These are phyloP conservation scores for Sarocladium kiliense DNA, from an alignment of 2,329 filamentous ascomycete species.

Conservation along the genomic window DNA sequence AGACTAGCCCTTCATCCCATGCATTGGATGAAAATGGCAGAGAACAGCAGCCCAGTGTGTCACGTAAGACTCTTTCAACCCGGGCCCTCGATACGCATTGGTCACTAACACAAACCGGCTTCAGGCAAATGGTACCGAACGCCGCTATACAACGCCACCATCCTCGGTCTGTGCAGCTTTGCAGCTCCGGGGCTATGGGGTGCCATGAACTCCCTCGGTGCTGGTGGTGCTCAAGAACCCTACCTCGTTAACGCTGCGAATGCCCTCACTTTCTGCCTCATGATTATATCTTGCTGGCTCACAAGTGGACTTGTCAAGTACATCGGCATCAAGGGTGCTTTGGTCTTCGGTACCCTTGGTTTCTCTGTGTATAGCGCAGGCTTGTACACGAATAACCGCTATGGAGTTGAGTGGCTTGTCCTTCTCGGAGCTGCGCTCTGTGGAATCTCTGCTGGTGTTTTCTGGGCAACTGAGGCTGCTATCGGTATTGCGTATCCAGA, in stretches of 20 bases:
- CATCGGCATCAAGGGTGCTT: slow-evolving; percentile 40
- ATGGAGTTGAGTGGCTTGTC: slow-evolving; percentile 46
- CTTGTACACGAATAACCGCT: slow-evolving; percentile 44
- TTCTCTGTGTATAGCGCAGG: slow-evolving; percentile 43
- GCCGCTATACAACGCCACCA: slow-evolving; percentile 22
- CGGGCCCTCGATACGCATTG: neutral
- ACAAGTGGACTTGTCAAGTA: slow-evolving; percentile 42
- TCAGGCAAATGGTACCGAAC: slow-evolving; percentile 18
- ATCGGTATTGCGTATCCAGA: slow-evolving; percentile 45
- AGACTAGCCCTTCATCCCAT: too few relatives aligned
- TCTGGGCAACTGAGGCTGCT: slow-evolving; percentile 46
- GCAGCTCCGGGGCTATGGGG: slow-evolving; percentile 45
- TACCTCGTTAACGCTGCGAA: slow-evolving; percentile 48
- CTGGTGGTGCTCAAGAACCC: slow-evolving; percentile 42
- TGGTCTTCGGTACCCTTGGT: slow-evolving; percentile 38
- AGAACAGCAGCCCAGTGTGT: too few relatives aligned
- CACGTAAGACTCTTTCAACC: too few relatives aligned
- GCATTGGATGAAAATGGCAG: too few relatives aligned
- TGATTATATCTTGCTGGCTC: slow-evolving; percentile 41
- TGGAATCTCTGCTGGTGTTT: slow-evolving; percentile 42
- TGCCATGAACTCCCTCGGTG: slow-evolving; percentile 46
- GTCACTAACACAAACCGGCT: neutral
- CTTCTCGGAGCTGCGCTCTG: slow-evolving; percentile 42
- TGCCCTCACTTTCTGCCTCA: slow-evolving; percentile 39
- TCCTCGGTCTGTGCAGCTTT: slow-evolving; percentile 46